These are phyloP conservation scores for Piloderma croceum DNA, from an alignment of 768 basidiomycete genomes.

Conservation along the genomic window DNA sequence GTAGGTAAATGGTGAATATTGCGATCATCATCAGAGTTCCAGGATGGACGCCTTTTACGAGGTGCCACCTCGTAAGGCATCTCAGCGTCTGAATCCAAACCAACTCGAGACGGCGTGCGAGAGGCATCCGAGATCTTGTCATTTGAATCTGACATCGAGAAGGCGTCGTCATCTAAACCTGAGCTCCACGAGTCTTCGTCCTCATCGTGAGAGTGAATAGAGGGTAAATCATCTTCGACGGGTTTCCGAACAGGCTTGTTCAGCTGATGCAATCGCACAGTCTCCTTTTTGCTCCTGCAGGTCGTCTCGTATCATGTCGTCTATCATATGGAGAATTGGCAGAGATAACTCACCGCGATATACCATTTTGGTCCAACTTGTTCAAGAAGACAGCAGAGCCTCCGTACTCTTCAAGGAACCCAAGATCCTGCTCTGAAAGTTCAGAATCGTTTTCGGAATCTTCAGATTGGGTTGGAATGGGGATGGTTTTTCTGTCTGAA, in stretches of 20 bases:
- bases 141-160: conserved; percentile 23
- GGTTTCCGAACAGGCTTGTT: conserved; percentile 49
- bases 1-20: conserved; percentile 71
- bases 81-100: conserved; percentile 56
- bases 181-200: conserved; percentile 49
- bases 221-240: conserved; percentile 57
- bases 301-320: no score
- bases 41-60: conserved; percentile 43
- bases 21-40: conserved; percentile 42
- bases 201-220: conserved; percentile 61
- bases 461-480: conserved; percentile 44
- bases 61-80: conserved; percentile 69
- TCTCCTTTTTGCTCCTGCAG: conserved; percentile 85
- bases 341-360: conserved; percentile 56
- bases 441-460: conserved; percentile 45
- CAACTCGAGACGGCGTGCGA: conserved; percentile 1
- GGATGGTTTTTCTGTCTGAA: conserved; percentile 52
- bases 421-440: conserved; percentile 66
- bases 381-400: conserved; percentile 61
- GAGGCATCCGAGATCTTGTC: conserved; percentile 5
- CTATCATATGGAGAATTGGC: not conserved
- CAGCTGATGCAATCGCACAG: conserved; percentile 60
- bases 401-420: conserved; percentile 61
- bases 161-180: conserved; percentile 31
- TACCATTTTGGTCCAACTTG: conserved; percentile 69